These are phyloP conservation scores for Herpetomonas muscarum DNA, from an alignment of 208 protist genomes.

Conservation along the genomic window DNA sequence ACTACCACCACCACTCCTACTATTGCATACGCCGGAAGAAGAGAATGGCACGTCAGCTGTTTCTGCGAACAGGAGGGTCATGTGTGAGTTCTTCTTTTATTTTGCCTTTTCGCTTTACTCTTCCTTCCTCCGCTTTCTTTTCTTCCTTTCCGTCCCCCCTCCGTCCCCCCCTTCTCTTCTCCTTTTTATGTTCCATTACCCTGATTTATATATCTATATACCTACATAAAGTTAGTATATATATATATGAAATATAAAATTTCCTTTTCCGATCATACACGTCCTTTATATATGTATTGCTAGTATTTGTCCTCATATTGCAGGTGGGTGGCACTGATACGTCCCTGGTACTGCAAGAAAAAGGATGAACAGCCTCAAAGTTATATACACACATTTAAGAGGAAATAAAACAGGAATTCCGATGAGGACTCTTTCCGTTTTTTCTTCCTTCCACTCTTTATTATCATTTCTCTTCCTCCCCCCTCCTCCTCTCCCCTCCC, in stretches of 20 bases:
- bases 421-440: background rate
- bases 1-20: no score
- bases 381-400: background rate
- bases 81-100: no score
- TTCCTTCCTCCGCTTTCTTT: background rate
- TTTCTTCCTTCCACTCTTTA: background rate
- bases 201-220: background rate
- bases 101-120: background rate
- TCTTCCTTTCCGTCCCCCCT: background rate
- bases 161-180: background rate
- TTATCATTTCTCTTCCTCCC: background rate
- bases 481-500: background rate
- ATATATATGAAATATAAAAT: background rate
- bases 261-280: background rate
- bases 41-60: no score
- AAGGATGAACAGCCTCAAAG: background rate
- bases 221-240: constrained; percentile 1
- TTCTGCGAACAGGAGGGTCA: no score
- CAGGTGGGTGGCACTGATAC: background rate
- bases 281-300: background rate
- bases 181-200: background rate
- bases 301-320: background rate
- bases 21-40: no score
- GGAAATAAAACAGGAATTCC: background rate
- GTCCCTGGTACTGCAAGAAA: background rate